Evolutionary conservation across 257 asterid species (phyloP), one percentile per base, ranked within the genome.

Genomic region (Ilex asprella): DNA sequence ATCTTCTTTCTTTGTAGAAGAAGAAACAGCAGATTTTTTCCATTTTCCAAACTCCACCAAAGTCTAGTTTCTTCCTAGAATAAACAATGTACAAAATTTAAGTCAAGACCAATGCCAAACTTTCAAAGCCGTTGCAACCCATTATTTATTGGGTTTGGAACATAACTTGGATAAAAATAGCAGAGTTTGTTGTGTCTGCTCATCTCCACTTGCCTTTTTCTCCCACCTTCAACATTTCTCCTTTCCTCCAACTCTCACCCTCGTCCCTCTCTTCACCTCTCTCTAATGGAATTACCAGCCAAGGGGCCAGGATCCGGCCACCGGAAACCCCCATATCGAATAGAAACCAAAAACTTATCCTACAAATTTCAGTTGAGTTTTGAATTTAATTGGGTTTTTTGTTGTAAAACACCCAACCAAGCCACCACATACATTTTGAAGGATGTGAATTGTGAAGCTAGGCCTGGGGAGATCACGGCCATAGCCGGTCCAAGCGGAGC

Each of bases 401-500:
- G 51, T 12, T 59, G 79, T 61, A 71, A 62, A 63, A 66, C 64
- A 10, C 52, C 70, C 2, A 72, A 58, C 35, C 65, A 11, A 3
- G 16, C 79, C 0, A 68, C 86, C 6, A 73, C 61, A 51, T 62
- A 73, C 78, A 80, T 90, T 65, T 69, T 90, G 79, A 69, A 73
- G 73, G 78, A 83, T 63, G 95, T 85, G 0, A 85, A 49, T 39
- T 79, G 91, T 16, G 84, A 79, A 63, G 96, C 93, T 1, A 69
- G 64, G 16, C 86, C 96, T 1, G 89, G 89, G 15, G 81, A 90
- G 70, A 65, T 90, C 62, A 90, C 97, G 0, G 97, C 97, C 15
- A 74, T 90, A 31, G 97, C 96, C 2, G 97, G 97, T 30, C 92
- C 97, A 0, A 90, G 97, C 51, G 97, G 97, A 1, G 96, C 97